Evolutionary conservation across 345 rosid genomes (phyloP).

Genomic region (Psidium guajava): DNA sequence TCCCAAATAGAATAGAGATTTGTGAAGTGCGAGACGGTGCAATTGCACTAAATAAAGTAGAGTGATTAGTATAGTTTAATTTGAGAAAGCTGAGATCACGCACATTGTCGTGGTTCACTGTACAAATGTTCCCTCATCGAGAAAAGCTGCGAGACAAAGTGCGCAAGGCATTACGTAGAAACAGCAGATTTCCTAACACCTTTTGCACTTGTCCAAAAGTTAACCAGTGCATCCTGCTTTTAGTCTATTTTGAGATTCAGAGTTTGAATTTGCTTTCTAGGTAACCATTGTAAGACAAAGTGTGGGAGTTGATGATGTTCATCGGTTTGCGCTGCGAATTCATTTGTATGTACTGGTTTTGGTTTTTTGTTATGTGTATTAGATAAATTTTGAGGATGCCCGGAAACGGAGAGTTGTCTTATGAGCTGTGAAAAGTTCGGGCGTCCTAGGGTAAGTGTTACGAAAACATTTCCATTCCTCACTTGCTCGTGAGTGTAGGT

Average conservation of each 20-base stretch:
- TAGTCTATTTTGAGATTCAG: not conserved
- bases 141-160: not conserved
- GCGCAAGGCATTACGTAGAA: conserved; percentile 6
- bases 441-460: not conserved
- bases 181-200: not conserved
- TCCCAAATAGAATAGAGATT: not conserved
- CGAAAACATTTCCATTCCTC: not conserved
- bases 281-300: not conserved
- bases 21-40: not conserved
- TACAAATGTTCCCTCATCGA: not conserved
- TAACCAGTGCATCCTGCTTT: not conserved
- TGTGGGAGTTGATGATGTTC: not conserved
- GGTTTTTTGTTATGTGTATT: not conserved
- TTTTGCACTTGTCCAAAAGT: not conserved
- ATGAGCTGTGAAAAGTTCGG: not conserved
- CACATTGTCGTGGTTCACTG: not conserved
- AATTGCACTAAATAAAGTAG: not conserved
- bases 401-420: not conserved
- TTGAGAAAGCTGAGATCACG: not conserved
- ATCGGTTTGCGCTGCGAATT: not conserved
- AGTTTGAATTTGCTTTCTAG: not conserved
- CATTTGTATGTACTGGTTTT: not conserved
- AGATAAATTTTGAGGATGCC: not conserved
- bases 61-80: not conserved
- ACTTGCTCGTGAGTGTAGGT: not conserved